These are phyloP conservation scores for Scleroderma citrinum DNA, from an alignment of 768 basidiomycete genomes.

Conservation along the genomic window DNA sequence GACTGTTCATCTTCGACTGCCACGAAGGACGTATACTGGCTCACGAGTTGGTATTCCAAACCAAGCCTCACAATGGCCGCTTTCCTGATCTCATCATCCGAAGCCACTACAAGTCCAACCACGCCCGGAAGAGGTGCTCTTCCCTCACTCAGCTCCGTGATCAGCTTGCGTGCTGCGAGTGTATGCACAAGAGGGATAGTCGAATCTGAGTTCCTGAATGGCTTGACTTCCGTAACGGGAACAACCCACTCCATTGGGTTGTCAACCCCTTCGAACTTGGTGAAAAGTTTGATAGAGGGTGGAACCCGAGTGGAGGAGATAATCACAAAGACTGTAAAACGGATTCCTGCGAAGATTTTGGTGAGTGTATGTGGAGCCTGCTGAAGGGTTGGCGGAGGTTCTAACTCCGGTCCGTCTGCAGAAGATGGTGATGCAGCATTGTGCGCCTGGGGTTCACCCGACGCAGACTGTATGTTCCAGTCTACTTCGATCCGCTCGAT, in stretches of 20 bases:
- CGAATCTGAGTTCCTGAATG: slow-evolving; percentile 16
- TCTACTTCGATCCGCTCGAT: slow-evolving; percentile 43
- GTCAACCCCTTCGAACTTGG: slow-evolving; percentile 21
- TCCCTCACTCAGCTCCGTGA: slow-evolving; percentile 43
- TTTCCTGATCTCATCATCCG: slow-evolving; percentile 33
- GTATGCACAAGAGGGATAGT: slow-evolving; percentile 41
- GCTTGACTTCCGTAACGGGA: slow-evolving; percentile 19
- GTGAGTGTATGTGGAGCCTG: slow-evolving; percentile 29
- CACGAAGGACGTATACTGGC: slow-evolving; percentile 50
- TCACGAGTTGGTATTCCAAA: slow-evolving; percentile 45
- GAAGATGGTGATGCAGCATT: slow-evolving; percentile 10
- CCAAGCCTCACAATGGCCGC: slow-evolving; percentile 47
- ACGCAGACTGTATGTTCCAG: slow-evolving; percentile 33
- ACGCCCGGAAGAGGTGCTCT: slow-evolving; percentile 22
- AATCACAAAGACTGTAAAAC: slow-evolving; percentile 32
- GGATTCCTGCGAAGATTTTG: slow-evolving; percentile 28
- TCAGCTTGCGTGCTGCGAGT: slow-evolving; percentile 47
- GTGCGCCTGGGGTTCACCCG: background rate
- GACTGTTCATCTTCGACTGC: slow-evolving; percentile 36
- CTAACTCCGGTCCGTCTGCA: slow-evolving; percentile 18
- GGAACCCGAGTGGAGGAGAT: slow-evolving; percentile 20
- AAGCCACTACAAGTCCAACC: slow-evolving; percentile 17
- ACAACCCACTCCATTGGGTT: slow-evolving; percentile 15
- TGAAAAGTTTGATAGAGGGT: slow-evolving; percentile 19
- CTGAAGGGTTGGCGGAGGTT: slow-evolving; percentile 28